Percentiles rank a stretch among this genome's conserved stretches.
Conservation (phyloP, 441 rosid species). For the Biscutella laevigata region DNA sequence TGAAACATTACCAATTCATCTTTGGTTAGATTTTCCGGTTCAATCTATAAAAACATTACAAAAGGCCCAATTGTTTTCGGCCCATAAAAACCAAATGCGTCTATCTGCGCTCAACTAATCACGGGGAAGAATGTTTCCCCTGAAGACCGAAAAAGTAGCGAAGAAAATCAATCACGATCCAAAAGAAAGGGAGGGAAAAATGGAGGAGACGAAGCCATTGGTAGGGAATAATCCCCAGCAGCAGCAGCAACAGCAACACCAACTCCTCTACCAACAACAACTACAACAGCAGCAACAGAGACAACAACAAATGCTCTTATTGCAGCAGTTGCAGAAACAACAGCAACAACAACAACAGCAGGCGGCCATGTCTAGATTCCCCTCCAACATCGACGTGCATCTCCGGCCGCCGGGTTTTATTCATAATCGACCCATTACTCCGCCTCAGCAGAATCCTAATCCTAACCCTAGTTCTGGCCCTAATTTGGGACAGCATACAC, state of each 20-base stretch:
- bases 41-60: background rate
- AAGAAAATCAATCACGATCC: constrained; percentile 1
- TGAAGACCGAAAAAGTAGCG: constrained; percentile 4
- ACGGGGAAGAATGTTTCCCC: background rate
- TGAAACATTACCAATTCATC: background rate
- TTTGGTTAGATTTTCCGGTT: background rate
- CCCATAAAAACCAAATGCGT: background rate
- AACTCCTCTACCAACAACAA: constrained; percentile 25
- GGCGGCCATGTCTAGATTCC: constrained; percentile 81
- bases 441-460: constrained; percentile 36
- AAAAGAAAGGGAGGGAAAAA: constrained; percentile 14
- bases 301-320: constrained; percentile 43
- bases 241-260: constrained; percentile 25
- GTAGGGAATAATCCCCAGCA: constrained; percentile 36
- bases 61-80: background rate
- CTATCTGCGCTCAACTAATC: background rate
- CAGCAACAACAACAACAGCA: constrained; percentile 46
- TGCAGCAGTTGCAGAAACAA: constrained; percentile 27
- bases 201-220: constrained; percentile 52
- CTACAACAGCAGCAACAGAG: constrained; percentile 39
- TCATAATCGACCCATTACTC: constrained; percentile 43
- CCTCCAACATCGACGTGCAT: constrained; percentile 89
- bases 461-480: constrained; percentile 26
- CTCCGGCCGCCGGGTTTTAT: constrained; percentile 65
- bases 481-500: constrained; percentile 26